A percentile compares a stretch with the other conserved stretches of the same genome.
Conservation (phyloP, 306 rosid genomes). For the Cicer bijugum region DNA sequence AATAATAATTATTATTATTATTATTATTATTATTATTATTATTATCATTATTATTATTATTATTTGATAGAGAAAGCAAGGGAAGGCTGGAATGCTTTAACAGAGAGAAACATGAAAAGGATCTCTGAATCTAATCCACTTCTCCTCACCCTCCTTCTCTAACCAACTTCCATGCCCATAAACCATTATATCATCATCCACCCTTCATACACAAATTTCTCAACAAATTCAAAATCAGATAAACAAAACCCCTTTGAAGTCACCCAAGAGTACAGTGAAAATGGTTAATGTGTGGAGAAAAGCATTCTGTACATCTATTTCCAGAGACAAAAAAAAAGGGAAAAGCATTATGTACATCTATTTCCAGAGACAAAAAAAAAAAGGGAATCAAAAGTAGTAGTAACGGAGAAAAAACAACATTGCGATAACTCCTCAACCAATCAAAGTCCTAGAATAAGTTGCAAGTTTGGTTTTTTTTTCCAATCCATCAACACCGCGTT, state of each 20-base stretch:
- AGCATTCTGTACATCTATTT: too few species aligned
- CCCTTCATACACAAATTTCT: conserved; percentile 21
- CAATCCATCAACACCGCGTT: conserved; percentile 79
- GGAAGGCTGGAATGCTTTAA: too few species aligned
- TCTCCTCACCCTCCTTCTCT: conserved; percentile 39
- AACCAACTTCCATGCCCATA: conserved; percentile 41
- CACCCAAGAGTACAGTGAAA: conserved; percentile 16
- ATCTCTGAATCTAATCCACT: conserved; percentile 52
- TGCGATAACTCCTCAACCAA: conserved; percentile 37
- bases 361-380: conserved; percentile 63
- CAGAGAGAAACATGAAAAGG: conserved; percentile 47
- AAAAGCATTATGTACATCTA: conserved; percentile 93
- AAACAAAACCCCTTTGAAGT: background rate
- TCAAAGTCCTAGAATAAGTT: conserved; percentile 64
- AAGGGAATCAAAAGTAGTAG: conserved; percentile 42
- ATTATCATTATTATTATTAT: too few species aligned
- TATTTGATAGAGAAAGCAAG: too few species aligned
- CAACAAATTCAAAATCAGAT: background rate
- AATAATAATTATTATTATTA: too few species aligned
- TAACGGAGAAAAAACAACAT: conserved; percentile 55
- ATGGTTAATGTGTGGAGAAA: conserved; percentile 98
- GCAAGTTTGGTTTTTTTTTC: conserved; percentile 87
- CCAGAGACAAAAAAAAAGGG: too few species aligned
- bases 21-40: too few species aligned
- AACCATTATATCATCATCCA: conserved; percentile 3